Percentiles rank a stretch among this genome's conserved stretches.
Evolutionary conservation across 768 basidiomycete genomes (phyloP).

Genomic region (Boletus edulis): DNA sequence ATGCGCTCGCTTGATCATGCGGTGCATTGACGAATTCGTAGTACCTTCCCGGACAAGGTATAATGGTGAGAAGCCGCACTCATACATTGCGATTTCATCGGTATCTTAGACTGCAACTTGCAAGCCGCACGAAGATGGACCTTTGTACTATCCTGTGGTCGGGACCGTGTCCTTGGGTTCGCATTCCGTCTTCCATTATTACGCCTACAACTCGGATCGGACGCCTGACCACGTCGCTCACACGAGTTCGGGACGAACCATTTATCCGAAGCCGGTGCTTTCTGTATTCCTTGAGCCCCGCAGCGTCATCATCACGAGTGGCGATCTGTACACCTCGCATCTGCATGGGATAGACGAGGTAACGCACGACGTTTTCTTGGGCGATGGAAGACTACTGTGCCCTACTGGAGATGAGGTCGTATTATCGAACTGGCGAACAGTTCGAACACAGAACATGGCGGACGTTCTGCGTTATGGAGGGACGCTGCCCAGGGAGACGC

Average conservation of each 20-base stretch:
- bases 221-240: slow-evolving; percentile 16
- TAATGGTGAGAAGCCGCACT: slow-evolving; percentile 60
- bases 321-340: slow-evolving; percentile 63
- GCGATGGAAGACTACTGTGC: slow-evolving; percentile 16
- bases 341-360: slow-evolving; percentile 79
- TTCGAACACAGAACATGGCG: slow-evolving; percentile 42
- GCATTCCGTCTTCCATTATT: slow-evolving; percentile 82
- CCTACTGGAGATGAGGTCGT: slow-evolving; percentile 29
- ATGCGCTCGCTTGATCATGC: slow-evolving; percentile 1
- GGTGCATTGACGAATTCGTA: slow-evolving; percentile 29
- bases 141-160: slow-evolving; percentile 83
- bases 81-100: slow-evolving; percentile 5
- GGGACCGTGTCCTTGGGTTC: slow-evolving; percentile 89
- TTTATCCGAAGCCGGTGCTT: slow-evolving; percentile 62
- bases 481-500: slow-evolving; percentile 49
- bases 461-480: slow-evolving; percentile 47
- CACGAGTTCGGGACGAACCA: slow-evolving; percentile 43
- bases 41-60: slow-evolving; percentile 90
- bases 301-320: slow-evolving; percentile 76
- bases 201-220: slow-evolving; percentile 47
- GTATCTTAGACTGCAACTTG: background rate
- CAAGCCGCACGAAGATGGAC: slow-evolving; percentile 92
- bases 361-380: slow-evolving; percentile 46
- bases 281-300: slow-evolving; percentile 83
- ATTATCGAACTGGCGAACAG: slow-evolving; percentile 58